A percentile compares a stretch with the other conserved stretches of the same genome.
Evolutionary conservation across 768 basidiomycete genomes (phyloP).

Genomic region (Tephrocybe sp.): DNA sequence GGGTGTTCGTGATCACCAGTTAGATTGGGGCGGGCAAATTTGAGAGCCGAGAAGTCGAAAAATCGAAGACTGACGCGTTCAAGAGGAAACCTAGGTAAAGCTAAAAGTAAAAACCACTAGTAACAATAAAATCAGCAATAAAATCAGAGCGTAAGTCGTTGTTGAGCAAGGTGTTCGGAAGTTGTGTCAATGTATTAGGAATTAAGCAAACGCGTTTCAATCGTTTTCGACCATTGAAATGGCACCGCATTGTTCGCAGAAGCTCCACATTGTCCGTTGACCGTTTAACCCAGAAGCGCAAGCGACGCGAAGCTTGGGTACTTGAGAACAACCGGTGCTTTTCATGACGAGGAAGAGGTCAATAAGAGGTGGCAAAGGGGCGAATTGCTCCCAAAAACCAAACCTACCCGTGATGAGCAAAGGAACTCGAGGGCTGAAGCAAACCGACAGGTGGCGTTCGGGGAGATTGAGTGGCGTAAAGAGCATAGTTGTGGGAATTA

Average conservation of each 20-base stretch:
- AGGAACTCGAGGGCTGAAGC: conserved; percentile 59
- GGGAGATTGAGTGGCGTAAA: conserved; percentile 39
- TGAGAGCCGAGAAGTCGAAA: not conserved
- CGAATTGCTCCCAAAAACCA: conserved; percentile 5
- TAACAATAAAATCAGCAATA: conserved; percentile 20
- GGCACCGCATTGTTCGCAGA: conserved; percentile 85
- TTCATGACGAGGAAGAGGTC: conserved; percentile 1
- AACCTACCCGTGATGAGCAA: conserved; percentile 72
- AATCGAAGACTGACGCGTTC: not conserved
- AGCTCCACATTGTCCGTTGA: conserved; percentile 81
- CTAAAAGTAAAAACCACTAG: conserved; percentile 5
- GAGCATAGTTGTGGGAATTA: conserved; percentile 43
- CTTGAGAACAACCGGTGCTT: conserved; percentile 61
- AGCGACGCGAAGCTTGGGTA: conserved; percentile 79
- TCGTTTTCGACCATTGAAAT: conserved; percentile 85
- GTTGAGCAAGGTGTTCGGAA: conserved; percentile 1
- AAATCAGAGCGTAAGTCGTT: conserved; percentile 11
- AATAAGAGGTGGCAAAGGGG: conserved; percentile 1
- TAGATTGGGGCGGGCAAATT: too few relatives aligned
- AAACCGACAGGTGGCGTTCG: conserved; percentile 54
- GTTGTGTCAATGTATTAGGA: too few relatives aligned
- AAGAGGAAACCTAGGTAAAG: conserved; percentile 8
- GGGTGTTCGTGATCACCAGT: not conserved
- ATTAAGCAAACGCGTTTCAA: conserved; percentile 25
- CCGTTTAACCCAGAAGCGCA: conserved; percentile 70